Conservation (phyloP, 805 yeast genomes). For the Saccharomycopsis selenospora region DNA sequence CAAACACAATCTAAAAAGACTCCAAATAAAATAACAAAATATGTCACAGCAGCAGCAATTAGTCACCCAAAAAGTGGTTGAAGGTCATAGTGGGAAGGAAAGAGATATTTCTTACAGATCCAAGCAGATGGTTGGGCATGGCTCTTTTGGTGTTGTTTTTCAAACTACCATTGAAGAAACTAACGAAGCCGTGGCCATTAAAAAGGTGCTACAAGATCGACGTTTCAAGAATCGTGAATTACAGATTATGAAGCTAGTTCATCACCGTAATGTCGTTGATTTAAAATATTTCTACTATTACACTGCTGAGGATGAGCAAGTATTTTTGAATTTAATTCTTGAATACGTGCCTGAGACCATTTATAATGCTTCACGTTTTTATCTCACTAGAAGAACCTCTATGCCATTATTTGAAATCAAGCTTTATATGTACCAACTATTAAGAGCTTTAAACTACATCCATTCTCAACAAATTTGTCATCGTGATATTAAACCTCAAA, state of each 20-base stretch:
- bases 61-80: constrained; percentile 52
- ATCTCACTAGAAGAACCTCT: constrained; percentile 58
- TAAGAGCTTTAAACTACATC: constrained; percentile 73
- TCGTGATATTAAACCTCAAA: constrained; percentile 88
- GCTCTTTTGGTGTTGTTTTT: constrained; percentile 98
- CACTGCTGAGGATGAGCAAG: constrained; percentile 60
- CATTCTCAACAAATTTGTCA: constrained; percentile 76
- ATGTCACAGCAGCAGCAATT: constrained; percentile 3
- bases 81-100: constrained; percentile 61
- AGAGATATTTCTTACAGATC: constrained; percentile 67
- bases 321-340: constrained; percentile 80
- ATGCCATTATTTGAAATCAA: constrained; percentile 92
- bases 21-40: no score
- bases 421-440: constrained; percentile 69
- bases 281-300: constrained; percentile 82
- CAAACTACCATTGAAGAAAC: constrained; percentile 72
- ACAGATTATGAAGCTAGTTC: constrained; percentile 86
- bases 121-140: constrained; percentile 92
- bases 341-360: constrained; percentile 96
- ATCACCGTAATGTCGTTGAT: constrained; percentile 82
- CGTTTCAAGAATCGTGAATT: constrained; percentile 91
- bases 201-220: constrained; percentile 92
- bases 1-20: no score
- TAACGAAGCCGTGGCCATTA: constrained; percentile 81
- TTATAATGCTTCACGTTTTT: constrained; percentile 84